phyloP scores from a whole-genome alignment of 2,329 filamentous ascomycete species.

The Phialemonium atrogriseum region DNA sequence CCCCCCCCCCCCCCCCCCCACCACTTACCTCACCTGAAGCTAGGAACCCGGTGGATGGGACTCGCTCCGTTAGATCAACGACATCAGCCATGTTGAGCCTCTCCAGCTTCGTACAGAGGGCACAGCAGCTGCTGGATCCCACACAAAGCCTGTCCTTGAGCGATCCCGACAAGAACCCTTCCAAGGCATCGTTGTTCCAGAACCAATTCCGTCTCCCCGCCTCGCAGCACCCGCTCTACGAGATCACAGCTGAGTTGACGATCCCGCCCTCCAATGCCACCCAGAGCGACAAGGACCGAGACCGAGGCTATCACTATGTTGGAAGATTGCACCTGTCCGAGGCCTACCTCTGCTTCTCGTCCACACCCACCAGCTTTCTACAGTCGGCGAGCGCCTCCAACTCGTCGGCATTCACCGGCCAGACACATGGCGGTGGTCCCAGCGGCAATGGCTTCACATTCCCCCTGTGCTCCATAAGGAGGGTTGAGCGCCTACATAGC shows the following conservation, averaged over 20 bases:
- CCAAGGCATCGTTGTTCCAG: constrained; percentile 88
- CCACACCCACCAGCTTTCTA: constrained; percentile 79
- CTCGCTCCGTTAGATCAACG: no score
- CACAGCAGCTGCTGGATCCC: constrained; percentile 89
- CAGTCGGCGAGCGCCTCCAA: constrained; percentile 70
- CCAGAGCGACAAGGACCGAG: constrained; percentile 62
- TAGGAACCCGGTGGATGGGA: no score
- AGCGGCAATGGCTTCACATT: constrained; percentile 94
- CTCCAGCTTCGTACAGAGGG: constrained; percentile 85
- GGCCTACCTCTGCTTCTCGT: constrained; percentile 93
- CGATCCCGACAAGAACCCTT: constrained; percentile 70
- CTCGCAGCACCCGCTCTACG: constrained; percentile 85
- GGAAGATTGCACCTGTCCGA: constrained; percentile 93
- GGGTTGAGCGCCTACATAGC: constrained; percentile 88
- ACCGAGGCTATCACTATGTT: constrained; percentile 77
- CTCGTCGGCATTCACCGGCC: constrained; percentile 79
- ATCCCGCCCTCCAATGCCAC: constrained; percentile 66
- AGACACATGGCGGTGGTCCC: constrained; percentile 86
- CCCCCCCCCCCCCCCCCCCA: no score
- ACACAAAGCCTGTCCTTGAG: constrained; percentile 67
- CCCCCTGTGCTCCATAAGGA: constrained; percentile 80
- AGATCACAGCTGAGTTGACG: constrained; percentile 93
- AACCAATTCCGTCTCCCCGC: constrained; percentile 92
- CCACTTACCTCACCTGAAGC: no score
- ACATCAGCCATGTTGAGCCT: constrained; percentile 48